These are phyloP conservation scores for Nannizziopsis arthrosporioides DNA, from an alignment of 2,329 filamentous ascomycete genomes.

Conservation along the genomic window DNA sequence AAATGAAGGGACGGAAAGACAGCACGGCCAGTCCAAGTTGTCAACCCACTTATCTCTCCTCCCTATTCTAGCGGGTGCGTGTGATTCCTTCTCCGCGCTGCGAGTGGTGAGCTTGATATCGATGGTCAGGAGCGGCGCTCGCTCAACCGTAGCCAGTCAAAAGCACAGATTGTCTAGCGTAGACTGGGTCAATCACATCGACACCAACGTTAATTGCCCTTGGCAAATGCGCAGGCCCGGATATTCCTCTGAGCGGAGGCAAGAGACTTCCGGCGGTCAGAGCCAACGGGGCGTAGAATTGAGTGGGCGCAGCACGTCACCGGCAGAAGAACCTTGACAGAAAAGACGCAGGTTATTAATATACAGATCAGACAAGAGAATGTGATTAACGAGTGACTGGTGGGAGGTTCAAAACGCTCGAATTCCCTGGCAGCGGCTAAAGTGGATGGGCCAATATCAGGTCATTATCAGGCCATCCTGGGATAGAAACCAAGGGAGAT, in stretches of 20 bases:
- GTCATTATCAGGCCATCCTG: background rate
- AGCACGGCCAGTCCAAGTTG: background rate
- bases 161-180: background rate
- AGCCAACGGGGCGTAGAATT: background rate
- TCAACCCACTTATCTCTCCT: slow-evolving; percentile 4
- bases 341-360: background rate
- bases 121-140: background rate
- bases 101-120: slow-evolving; percentile 1
- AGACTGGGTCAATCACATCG: background rate
- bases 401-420: no score
- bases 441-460: background rate
- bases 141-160: slow-evolving; percentile 6
- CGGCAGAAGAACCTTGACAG: background rate
- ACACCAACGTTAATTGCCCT: background rate
- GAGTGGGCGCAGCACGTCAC: background rate
- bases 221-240: background rate
- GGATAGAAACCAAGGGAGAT: background rate
- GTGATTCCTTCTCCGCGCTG: slow-evolving; percentile 2
- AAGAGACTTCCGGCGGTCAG: background rate
- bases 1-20: no score
- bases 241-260: slow-evolving; percentile 3
- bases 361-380: no score
- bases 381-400: no score
- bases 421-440: background rate
- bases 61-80: background rate